phyloP scores from a whole-genome alignment of 139 green algal species.

The Haematococcus lacustris region DNA sequence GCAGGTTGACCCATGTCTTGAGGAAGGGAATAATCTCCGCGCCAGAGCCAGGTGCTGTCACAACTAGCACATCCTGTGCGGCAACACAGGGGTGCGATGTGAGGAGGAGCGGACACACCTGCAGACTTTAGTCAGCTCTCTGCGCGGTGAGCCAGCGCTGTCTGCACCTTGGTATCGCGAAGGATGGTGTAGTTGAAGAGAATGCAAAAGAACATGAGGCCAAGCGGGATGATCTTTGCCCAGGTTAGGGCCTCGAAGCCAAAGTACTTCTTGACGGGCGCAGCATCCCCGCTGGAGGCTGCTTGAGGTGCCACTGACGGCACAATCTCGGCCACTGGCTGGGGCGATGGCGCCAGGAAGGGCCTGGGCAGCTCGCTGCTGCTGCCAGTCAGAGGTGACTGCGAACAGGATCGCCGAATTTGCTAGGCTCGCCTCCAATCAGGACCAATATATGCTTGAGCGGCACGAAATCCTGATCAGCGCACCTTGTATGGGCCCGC shows the following conservation, averaged over 20 bases:
- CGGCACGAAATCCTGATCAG: too few species aligned
- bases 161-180: slow-evolving; percentile 90
- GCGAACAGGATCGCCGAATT: too few species aligned
- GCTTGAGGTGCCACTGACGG: background rate
- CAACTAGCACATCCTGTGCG: slow-evolving; percentile 92
- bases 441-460: too few species aligned
- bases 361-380: too few species aligned
- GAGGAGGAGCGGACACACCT: too few species aligned
- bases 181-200: slow-evolving; percentile 99
- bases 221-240: slow-evolving; percentile 89
- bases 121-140: too few species aligned
- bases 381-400: slow-evolving; percentile 3
- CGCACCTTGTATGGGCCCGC: too few species aligned
- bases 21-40: slow-evolving; percentile 98
- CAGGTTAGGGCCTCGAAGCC: slow-evolving; percentile 58
- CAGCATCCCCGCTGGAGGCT: background rate
- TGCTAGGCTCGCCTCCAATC: too few species aligned
- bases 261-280: slow-evolving; percentile 53
- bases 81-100: too few species aligned
- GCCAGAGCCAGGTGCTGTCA: slow-evolving; percentile 90
- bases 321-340: background rate
- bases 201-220: slow-evolving; percentile 98
- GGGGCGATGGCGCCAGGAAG: background rate
- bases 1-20: slow-evolving; percentile 96
- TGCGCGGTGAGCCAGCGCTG: too few species aligned